A percentile compares a stretch with the other conserved stretches of the same genome.
Conservation (phyloP, 2,329 filamentous ascomycete genomes). For the Coniochaeta sp. region DNA sequence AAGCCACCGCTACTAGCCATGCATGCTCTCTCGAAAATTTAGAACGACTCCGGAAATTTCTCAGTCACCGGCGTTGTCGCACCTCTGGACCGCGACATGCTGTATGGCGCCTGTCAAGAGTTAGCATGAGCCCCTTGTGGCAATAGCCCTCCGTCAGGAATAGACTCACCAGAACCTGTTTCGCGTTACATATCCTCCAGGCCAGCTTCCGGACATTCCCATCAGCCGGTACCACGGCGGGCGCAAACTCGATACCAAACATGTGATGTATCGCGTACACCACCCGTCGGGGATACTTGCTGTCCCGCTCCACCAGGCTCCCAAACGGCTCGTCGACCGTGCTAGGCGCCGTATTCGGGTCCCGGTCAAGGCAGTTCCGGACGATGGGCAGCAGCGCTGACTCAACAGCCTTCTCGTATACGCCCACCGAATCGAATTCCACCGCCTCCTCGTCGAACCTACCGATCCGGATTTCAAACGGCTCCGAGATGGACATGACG, state of each 20-base stretch:
- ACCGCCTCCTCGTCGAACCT: conserved; percentile 73
- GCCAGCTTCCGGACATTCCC: conserved; percentile 84
- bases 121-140: background rate
- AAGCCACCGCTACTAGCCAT: background rate
- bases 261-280: conserved; percentile 94
- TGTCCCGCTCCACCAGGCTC: conserved; percentile 73
- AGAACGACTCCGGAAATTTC: conserved; percentile 21
- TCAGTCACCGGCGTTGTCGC: conserved; percentile 49
- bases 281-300: conserved; percentile 81
- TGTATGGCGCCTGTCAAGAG: conserved; percentile 58
- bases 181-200: conserved; percentile 92
- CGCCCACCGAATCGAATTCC: conserved; percentile 33
- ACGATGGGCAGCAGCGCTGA: conserved; percentile 72
- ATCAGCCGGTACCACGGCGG: conserved; percentile 86
- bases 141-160: background rate
- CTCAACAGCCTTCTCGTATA: conserved; percentile 66
- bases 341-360: conserved; percentile 82
- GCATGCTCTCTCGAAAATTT: background rate
- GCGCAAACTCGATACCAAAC: conserved; percentile 94
- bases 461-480: conserved; percentile 82
- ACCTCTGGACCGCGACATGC: conserved; percentile 59
- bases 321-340: conserved; percentile 78
- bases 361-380: conserved; percentile 85
- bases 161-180: conserved; percentile 76
- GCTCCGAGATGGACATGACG: conserved; percentile 88